Conservation (phyloP, 192 early-diverging fungal species). For the Haplosporangium gracile region DNA sequence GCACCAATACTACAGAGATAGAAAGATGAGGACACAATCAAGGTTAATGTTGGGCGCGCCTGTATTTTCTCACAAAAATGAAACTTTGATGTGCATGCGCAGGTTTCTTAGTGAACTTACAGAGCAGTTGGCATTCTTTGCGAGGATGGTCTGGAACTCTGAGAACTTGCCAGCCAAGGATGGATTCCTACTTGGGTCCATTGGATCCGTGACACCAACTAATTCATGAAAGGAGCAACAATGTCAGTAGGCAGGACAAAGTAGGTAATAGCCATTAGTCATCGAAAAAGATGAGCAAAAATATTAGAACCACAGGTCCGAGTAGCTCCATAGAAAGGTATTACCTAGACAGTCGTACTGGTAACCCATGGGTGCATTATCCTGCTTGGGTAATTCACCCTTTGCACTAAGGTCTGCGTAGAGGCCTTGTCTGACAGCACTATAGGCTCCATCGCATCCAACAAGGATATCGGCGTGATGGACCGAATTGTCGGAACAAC, state of each 20-base stretch:
- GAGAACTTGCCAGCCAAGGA: conserved; percentile 28
- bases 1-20: conserved; percentile 21
- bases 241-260: not conserved
- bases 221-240: not conserved
- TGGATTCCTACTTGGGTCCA: conserved; percentile 17
- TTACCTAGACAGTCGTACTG: conserved; percentile 37
- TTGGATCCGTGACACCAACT: conserved; percentile 38
- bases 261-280: not conserved
- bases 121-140: conserved; percentile 25
- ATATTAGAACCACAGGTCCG: not conserved
- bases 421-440: conserved; percentile 21
- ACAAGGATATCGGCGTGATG: conserved; percentile 23
- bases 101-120: conserved; percentile 8
- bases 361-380: conserved; percentile 23
- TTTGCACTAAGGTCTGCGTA: conserved; percentile 17
- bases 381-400: conserved; percentile 22
- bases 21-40: not conserved
- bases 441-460: conserved; percentile 33
- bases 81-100: not conserved
- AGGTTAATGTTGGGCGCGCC: not conserved
- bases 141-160: conserved; percentile 37
- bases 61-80: not conserved
- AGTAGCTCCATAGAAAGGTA: not conserved
- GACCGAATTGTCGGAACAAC: conserved; percentile 24
- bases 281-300: not conserved